These are phyloP conservation scores for Nematodospora anomalae DNA, from an alignment of 1,139 yeast genomes.

Conservation along the genomic window DNA sequence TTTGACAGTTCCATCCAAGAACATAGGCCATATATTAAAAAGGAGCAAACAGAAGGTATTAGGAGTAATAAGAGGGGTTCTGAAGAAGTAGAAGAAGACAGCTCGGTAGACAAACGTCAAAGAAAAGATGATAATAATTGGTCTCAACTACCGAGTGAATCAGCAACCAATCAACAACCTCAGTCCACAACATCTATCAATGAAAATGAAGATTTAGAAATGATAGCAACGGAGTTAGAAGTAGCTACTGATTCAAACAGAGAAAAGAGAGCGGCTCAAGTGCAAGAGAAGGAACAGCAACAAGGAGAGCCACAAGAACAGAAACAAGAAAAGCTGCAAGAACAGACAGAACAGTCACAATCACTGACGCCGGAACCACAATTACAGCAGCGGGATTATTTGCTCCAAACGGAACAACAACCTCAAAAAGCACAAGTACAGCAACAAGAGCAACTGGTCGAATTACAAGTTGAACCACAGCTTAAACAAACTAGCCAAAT, in stretches of 20 bases:
- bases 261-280: constrained; percentile 8
- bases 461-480: not conserved
- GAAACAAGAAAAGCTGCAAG: constrained; percentile 39
- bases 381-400: too few species aligned
- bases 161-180: not conserved
- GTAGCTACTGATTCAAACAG: constrained; percentile 19
- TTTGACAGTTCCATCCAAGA: constrained; percentile 8
- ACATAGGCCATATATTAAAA: not conserved
- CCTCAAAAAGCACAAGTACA: not conserved
- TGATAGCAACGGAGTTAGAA: constrained; percentile 22
- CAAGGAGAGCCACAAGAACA: constrained; percentile 30
- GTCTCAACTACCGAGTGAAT: constrained; percentile 1
- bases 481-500: not conserved
- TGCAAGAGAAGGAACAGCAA: not conserved
- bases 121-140: constrained; percentile 5
- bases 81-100: constrained; percentile 6
- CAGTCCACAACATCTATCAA: constrained; percentile 6
- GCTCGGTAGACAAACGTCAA: constrained; percentile 8
- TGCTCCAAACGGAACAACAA: too few species aligned
- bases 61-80: constrained; percentile 6
- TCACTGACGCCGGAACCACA: not conserved
- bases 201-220: constrained; percentile 18
- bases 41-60: not conserved
- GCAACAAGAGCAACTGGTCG: not conserved
- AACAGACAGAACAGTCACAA: constrained; percentile 31